Base-by-base conservation (phyloP, 768 basidiomycete species). In the Suillus tomentosus region DNA sequence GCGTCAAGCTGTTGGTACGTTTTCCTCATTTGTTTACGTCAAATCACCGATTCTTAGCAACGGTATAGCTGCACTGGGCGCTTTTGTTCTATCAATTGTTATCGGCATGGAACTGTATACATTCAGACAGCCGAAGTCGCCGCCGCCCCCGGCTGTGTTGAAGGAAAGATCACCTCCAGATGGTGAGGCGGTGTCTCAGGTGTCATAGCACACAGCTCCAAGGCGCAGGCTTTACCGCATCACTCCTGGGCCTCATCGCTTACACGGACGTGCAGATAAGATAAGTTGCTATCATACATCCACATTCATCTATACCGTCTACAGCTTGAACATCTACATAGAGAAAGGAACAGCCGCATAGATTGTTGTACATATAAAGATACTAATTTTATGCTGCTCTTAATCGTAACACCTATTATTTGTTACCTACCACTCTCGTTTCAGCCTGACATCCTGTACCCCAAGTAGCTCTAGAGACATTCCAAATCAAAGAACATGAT, bases 1-100 rank as follows among this genome's bases (percentile, higher is more conserved):
- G 87, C 87, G 91, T 59, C 86, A 87, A 64, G 88, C 91, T 62
- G 91, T 95, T 61, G 79, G 92, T 91, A 68, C 74, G 87, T 84
- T 31, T 36, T 19, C 10, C 14, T 15, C 13, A 3, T 10, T 39
- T 64, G 22, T 24, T 3, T 3, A 15, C 14, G 8, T 36, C 15
- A 54, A 24, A 40, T 13, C 5, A 57, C 15, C 42, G 40, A 31
- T 15, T 22, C 65, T 69, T 31, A 71, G 37, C 7, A 51, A 3
- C 39, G 36, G 54, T 61, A 14, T 60, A 92, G 91, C 83, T 40
- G 84, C 89, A 2, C 79, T 93, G 31, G 78, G 81, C 31, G 85
- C 80, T 9, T 90, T 93, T 67, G 78, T 88, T n/a, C 61, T 90
- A n/a, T 79, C 86, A 64, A 89, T 90, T 65, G 80, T 94, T 68